These are phyloP conservation scores for Syzygium malaccense DNA, from an alignment of 441 rosid genomes.

Conservation along the genomic window DNA sequence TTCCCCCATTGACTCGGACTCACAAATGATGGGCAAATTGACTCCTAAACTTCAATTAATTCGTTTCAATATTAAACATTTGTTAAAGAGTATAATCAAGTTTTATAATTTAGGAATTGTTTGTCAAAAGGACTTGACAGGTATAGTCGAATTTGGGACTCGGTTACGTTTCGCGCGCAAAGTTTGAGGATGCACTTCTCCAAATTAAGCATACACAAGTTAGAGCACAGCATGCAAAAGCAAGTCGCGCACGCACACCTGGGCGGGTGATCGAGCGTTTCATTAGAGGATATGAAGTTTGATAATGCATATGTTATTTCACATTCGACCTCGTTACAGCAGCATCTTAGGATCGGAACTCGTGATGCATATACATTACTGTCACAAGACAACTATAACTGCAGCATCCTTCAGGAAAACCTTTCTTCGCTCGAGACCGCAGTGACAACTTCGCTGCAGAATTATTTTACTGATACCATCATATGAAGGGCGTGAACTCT, in stretches of 20 bases:
- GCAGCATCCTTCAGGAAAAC: background rate
- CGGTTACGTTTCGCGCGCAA: accelerated
- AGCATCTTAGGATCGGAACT: background rate
- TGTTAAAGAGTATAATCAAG: background rate
- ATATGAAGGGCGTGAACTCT: background rate
- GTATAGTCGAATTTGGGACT: background rate
- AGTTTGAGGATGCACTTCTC: background rate
- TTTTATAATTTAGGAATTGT: background rate
- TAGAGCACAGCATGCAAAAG: background rate
- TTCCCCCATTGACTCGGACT: background rate
- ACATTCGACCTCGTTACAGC: background rate
- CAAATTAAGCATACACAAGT: background rate
- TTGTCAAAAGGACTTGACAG: background rate
- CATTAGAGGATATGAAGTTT: background rate
- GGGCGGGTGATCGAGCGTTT: background rate
- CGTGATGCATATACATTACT: background rate
- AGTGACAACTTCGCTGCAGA: background rate
- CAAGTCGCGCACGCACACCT: background rate
- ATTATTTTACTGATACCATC: background rate
- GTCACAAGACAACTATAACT: background rate
- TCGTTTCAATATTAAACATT: background rate
- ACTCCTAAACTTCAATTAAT: background rate
- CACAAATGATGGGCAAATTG: background rate
- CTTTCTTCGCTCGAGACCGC: background rate
- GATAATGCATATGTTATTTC: background rate